A percentile compares a stretch with the other conserved stretches of the same genome.
Evolutionary conservation across 1,139 yeast species (phyloP).

Genomic region (Saccharomyces hybrid): DNA sequence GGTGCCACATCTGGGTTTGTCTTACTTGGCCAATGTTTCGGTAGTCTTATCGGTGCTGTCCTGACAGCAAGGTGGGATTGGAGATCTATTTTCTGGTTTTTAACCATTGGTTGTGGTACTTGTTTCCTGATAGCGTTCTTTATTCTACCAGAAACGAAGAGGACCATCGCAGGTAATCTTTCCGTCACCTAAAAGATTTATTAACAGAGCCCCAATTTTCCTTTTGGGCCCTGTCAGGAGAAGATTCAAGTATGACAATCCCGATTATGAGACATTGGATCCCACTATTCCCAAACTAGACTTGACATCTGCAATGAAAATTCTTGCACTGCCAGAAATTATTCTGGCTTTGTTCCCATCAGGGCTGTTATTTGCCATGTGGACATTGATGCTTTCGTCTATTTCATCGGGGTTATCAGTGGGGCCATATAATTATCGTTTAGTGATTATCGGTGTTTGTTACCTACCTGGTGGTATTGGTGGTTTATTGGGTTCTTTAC

Average conservation of each 20-base stretch:
- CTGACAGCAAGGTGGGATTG: constrained; percentile 55
- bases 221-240: constrained; percentile 16
- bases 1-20: constrained; percentile 59
- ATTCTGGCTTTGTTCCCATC: constrained; percentile 43
- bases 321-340: constrained; percentile 36
- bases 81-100: constrained; percentile 73
- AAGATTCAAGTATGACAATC: constrained; percentile 23
- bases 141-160: constrained; percentile 62
- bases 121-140: constrained; percentile 31
- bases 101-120: constrained; percentile 51
- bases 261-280: constrained; percentile 30
- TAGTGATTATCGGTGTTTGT: constrained; percentile 54
- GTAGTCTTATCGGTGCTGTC: constrained; percentile 68
- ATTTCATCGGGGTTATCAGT: constrained; percentile 46
- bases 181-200: constrained; percentile 40
- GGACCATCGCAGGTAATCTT: constrained; percentile 62
- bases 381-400: constrained; percentile 63
- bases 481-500: constrained; percentile 43
- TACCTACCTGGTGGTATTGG: constrained; percentile 55
- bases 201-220: constrained; percentile 42
- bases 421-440: constrained; percentile 41
- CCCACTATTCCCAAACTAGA: constrained; percentile 33
- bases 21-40: constrained; percentile 66
- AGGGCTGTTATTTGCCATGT: constrained; percentile 57
- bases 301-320: constrained; percentile 35